Conservation (phyloP, 1,139 yeast genomes). For the Zygotorulaspora mrakii region DNA sequence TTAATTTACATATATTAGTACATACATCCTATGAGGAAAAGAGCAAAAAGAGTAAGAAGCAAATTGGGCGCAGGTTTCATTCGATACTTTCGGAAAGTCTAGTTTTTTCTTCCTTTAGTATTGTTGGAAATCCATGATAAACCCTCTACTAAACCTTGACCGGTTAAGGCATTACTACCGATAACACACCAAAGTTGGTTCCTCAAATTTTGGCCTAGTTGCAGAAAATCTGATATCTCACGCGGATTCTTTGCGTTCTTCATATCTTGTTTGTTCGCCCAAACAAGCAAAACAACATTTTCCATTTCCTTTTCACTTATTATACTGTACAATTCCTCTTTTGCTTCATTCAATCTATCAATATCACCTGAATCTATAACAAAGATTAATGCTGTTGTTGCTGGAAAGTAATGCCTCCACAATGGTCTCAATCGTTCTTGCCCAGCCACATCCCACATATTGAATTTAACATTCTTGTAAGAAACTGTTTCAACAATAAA, state of each 20-base stretch:
- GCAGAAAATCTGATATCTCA: slow-evolving; percentile 58
- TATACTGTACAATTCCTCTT: slow-evolving; percentile 71
- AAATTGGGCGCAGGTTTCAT: not conserved
- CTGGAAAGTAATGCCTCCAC: slow-evolving; percentile 94
- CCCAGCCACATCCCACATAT: slow-evolving; percentile 98
- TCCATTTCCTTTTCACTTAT: slow-evolving; percentile 67
- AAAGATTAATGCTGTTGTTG: slow-evolving; percentile 88
- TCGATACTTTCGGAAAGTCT: not conserved
- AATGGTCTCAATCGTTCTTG: slow-evolving; percentile 86
- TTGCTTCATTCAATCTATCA: slow-evolving; percentile 71
- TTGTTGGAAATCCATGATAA: slow-evolving; percentile 71
- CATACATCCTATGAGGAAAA: not conserved
- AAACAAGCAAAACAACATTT: slow-evolving; percentile 71
- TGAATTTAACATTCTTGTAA: slow-evolving; percentile 81
- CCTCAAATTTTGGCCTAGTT: slow-evolving; percentile 48
- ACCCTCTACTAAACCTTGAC: slow-evolving; percentile 71
- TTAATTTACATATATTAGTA: slow-evolving; percentile 3
- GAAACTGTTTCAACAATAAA: slow-evolving; percentile 91
- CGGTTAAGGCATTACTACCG: slow-evolving; percentile 71
- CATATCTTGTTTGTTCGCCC: slow-evolving; percentile 88
- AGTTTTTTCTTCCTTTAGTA: slow-evolving; percentile 40
- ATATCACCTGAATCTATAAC: slow-evolving; percentile 82
- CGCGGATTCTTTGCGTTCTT: slow-evolving; percentile 60
- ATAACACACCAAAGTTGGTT: slow-evolving; percentile 71
- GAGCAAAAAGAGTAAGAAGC: not conserved